These are phyloP conservation scores for Leccinum subrobustum DNA, from an alignment of 1,284 basidiomycete genomes.

Conservation along the genomic window DNA sequence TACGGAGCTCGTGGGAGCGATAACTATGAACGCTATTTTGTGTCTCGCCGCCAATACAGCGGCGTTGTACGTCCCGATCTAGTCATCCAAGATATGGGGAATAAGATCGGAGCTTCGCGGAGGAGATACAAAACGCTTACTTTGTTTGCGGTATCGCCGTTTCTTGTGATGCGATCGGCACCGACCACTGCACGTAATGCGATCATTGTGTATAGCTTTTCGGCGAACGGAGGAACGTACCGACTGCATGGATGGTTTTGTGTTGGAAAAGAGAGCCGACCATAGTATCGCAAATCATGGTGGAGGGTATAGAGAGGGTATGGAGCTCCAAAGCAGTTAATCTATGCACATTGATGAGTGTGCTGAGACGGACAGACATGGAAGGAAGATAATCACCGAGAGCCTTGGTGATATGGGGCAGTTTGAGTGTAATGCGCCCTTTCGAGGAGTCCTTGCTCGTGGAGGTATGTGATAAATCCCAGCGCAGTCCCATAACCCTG, in stretches of 20 bases:
- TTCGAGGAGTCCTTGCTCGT: conserved; percentile 72
- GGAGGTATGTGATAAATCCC: conserved; percentile 88
- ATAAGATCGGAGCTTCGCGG: not conserved
- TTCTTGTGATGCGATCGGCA: conserved; percentile 82
- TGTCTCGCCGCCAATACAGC: conserved; percentile 85
- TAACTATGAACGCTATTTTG: conserved; percentile 85
- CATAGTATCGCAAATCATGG: conserved; percentile 97
- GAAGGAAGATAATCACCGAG: conserved; percentile 45
- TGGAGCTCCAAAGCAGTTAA: conserved; percentile 87
- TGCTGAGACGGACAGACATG: not conserved
- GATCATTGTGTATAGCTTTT: not conserved
- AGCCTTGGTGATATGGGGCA: conserved; percentile 91
- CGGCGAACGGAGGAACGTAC: conserved; percentile 40
- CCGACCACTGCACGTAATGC: conserved; percentile 58
- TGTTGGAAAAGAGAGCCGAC: conserved; percentile 90
- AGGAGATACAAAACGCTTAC: conserved; percentile 35
- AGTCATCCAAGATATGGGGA: not conserved
- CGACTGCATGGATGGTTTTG: conserved; percentile 82
- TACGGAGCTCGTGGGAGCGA: conserved; percentile 87
- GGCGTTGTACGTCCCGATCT: conserved; percentile 91
- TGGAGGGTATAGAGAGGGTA: conserved; percentile 76
- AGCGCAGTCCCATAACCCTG: conserved; percentile 93
- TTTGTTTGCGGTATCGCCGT: conserved; percentile 95
- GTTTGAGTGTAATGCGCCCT: conserved; percentile 90
- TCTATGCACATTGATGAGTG: conserved; percentile 35